A percentile compares a stretch with the other conserved stretches of the same genome.
phyloP scores from a whole-genome alignment of 1,139 yeast genomes.

The Blastobotrys aristatus region DNA sequence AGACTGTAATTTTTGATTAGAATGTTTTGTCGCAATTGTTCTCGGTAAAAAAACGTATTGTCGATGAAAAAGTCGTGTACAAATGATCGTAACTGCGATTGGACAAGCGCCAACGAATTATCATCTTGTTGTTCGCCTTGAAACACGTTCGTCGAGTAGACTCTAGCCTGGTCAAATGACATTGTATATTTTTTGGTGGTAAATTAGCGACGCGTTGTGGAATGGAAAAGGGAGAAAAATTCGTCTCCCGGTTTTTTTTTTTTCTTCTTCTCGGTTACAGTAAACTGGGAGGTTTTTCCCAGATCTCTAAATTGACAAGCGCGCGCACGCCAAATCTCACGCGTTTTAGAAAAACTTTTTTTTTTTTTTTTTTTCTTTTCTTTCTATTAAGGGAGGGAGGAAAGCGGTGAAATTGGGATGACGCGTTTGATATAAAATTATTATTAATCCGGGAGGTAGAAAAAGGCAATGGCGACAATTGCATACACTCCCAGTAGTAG shows the following conservation, averaged over 20 bases:
- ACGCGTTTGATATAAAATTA: too few relatives aligned
- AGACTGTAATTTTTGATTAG: constrained; percentile 69
- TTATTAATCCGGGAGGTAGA: constrained; percentile 2
- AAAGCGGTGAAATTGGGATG: too few relatives aligned
- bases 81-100: constrained; percentile 74
- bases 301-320: too few relatives aligned
- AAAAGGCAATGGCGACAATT: constrained; percentile 42
- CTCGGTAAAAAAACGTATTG: constrained; percentile 79
- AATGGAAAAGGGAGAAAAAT: background rate
- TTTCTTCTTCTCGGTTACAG: background rate
- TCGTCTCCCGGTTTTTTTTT: background rate
- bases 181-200: constrained; percentile 23
- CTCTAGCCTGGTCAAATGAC: constrained; percentile 72
- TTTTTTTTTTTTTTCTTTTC: too few relatives aligned
- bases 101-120: constrained; percentile 67
- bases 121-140: constrained; percentile 70
- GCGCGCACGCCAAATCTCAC: too few relatives aligned
- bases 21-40: constrained; percentile 83
- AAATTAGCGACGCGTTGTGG: too few relatives aligned
- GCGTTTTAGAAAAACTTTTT: too few relatives aligned
- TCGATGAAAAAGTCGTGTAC: constrained; percentile 81
- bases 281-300: background rate
- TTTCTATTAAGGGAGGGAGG: too few relatives aligned
- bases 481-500: constrained; percentile 82
- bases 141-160: constrained; percentile 78